Conservation (phyloP, 2,329 filamentous ascomycete species). For the Colletotrichum siamense region DNA sequence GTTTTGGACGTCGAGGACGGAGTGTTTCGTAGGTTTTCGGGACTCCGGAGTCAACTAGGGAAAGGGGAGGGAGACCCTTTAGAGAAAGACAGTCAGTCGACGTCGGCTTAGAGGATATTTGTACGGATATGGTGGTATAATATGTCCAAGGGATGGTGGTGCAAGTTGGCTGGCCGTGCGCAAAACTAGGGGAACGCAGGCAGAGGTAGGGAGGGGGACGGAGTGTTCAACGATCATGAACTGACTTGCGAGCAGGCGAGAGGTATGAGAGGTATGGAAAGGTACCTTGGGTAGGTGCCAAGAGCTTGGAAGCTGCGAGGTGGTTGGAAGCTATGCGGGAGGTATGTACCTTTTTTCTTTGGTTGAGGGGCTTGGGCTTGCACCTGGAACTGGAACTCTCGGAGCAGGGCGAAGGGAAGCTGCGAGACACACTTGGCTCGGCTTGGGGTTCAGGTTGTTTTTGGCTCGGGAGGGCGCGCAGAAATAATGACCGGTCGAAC, state of each 20-base stretch:
- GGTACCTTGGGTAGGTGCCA: not conserved
- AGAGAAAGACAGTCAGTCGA: not conserved
- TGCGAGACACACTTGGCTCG: slow-evolving; percentile 16
- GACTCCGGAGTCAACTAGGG: not conserved
- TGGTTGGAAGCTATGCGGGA: slow-evolving; percentile 10
- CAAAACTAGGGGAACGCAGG: not conserved
- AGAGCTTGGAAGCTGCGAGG: slow-evolving; percentile 15
- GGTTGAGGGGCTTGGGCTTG: not conserved
- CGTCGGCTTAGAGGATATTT: not conserved
- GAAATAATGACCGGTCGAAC: not conserved
- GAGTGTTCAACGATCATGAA: slow-evolving; percentile 5
- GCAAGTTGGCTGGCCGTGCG: slow-evolving; percentile 3
- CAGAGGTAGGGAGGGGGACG: not conserved
- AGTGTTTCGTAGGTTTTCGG: not conserved
- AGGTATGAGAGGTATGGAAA: not conserved
- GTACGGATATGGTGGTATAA: not conserved
- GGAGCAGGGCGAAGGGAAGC: slow-evolving; percentile 11
- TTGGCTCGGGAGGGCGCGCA: not conserved
- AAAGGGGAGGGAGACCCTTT: not conserved
- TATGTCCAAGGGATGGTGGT: slow-evolving; percentile 14
- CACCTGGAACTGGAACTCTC: not conserved
- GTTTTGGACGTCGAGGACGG: slow-evolving; percentile 15
- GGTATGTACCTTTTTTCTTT: not conserved
- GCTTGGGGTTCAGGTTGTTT: not conserved
- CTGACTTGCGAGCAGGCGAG: not conserved